phyloP scores from a whole-genome alignment of 176 grass and related monocot genomes.

The Phoenix dactylifera region DNA sequence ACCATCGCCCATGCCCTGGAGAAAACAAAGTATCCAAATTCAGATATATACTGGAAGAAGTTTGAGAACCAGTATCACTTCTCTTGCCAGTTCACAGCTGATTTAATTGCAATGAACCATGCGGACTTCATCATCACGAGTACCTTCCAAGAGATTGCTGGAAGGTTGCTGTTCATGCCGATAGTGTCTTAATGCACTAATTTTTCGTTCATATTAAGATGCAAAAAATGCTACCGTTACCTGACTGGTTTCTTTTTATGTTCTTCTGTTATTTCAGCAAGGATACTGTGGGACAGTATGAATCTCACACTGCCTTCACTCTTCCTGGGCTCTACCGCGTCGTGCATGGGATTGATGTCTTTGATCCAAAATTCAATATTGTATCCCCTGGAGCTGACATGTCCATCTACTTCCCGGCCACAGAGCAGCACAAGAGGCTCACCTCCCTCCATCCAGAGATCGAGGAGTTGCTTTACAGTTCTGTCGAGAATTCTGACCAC shows the following conservation, averaged over 20 bases:
- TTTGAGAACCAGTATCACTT: too few species aligned
- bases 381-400: slow-evolving; percentile 5
- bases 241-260: not conserved
- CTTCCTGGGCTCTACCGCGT: slow-evolving; percentile 8
- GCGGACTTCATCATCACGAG: slow-evolving; percentile 12
- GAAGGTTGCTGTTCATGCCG: not conserved
- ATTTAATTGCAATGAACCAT: slow-evolving; percentile 5
- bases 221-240: too few species aligned
- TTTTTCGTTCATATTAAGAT: too few species aligned
- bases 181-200: not conserved
- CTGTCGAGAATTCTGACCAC: slow-evolving; percentile 4
- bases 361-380: slow-evolving; percentile 13
- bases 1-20: too few species aligned
- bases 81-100: too few species aligned
- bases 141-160: slow-evolving; percentile 16
- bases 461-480: slow-evolving; percentile 3
- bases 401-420: slow-evolving; percentile 4
- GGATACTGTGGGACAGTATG: slow-evolving; percentile 11
- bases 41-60: too few species aligned
- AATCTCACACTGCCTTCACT: slow-evolving; percentile 5
- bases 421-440: not conserved
- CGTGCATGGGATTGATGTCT: slow-evolving; percentile 8
- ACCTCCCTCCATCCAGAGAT: slow-evolving; percentile 1
- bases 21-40: too few species aligned
- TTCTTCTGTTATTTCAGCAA: slow-evolving; percentile 2